Evolutionary conservation across 176 grass and related monocot species (phyloP), one percentile per base, ranked within the genome.

Genomic region (Avena eriantha): DNA sequence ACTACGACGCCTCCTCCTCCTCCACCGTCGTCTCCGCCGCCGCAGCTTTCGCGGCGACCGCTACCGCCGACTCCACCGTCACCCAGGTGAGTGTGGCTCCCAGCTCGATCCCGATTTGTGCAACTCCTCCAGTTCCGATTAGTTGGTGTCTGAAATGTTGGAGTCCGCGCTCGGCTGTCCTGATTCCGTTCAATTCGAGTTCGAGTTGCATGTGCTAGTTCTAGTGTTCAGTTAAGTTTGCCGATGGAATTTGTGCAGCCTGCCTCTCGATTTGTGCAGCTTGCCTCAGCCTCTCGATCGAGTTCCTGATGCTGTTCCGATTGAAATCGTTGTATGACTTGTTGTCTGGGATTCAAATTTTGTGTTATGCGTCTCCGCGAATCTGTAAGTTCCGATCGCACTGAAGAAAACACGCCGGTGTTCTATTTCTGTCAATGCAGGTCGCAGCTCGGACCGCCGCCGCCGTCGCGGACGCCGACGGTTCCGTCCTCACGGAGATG

Each of bases 341-440:
- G 18, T 6, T 33, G 13, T 7, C 26, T 4, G 5, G 14, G 63
- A 64, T 29, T 29, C 60, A 8, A 41, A 41, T 41, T 7, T 41
- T 41, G 39, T 7, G 39, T 23, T 13, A 64, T 1, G 23, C 24
- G 11, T 2, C 60, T 79, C 77, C 12, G 12, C 34, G 18, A 73
- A 63, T 64, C 34, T 49, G 35, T 0, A 13, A 3, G 9, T 3
- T 10, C 43, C 66, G 10, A n/a, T 36, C 14, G 23, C 11, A 10
- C 3, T 56, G 17, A 48, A 18, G 19, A 16, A 3, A 16, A 51
- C 17, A 76, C 7, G 9, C 10, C 22, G 23, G 14, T 10, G 47
- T 10, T 8, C 4, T 48, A 56, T 57, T 68, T 61, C 23, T n/a
- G 14, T 12, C 21, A 1, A 23, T 70, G 33, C 83, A 90, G 88